phyloP scores from a whole-genome alignment of 2,329 filamentous ascomycete species.

The Exophiala dermatitidis region DNA sequence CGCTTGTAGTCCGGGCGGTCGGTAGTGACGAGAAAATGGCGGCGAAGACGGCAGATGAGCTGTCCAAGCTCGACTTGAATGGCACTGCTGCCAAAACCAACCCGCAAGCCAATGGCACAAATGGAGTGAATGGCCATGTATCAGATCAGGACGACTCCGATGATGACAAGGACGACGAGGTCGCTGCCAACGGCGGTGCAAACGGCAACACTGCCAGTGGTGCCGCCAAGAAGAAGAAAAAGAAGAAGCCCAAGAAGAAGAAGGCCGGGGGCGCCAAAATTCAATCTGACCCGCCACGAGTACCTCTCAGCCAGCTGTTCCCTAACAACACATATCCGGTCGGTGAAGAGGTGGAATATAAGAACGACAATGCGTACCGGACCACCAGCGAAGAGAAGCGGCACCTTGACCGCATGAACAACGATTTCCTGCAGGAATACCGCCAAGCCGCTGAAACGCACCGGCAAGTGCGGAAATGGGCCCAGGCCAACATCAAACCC shows the following conservation, averaged over 20 bases:
- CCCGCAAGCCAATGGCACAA: conserved; percentile 26
- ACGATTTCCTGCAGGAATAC: conserved; percentile 72
- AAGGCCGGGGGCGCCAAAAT: conserved; percentile 54
- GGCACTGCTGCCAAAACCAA: conserved; percentile 30
- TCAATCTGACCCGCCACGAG: conserved; percentile 70
- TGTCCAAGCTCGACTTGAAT: conserved; percentile 29
- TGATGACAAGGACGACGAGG: conserved; percentile 47
- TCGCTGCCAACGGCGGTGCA: conserved; percentile 38
- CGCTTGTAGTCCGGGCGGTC: background rate
- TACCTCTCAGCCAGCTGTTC: conserved; percentile 67
- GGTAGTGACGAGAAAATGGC: conserved; percentile 17
- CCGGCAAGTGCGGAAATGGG: conserved; percentile 77
- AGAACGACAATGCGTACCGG: conserved; percentile 67
- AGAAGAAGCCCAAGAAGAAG: conserved; percentile 70
- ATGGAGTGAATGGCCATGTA: conserved; percentile 39
- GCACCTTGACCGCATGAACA: conserved; percentile 71
- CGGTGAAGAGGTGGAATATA: conserved; percentile 72
- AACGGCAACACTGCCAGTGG: conserved; percentile 25
- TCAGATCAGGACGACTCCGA: conserved; percentile 48
- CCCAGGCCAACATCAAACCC: conserved; percentile 71
- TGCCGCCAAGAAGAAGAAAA: conserved; percentile 69
- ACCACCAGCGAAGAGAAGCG: conserved; percentile 81
- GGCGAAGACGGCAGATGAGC: conserved; percentile 26
- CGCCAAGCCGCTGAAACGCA: conserved; percentile 83
- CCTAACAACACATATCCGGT: conserved; percentile 64